Conservation (phyloP, 805 yeast species). For the Candida nemodendra region DNA sequence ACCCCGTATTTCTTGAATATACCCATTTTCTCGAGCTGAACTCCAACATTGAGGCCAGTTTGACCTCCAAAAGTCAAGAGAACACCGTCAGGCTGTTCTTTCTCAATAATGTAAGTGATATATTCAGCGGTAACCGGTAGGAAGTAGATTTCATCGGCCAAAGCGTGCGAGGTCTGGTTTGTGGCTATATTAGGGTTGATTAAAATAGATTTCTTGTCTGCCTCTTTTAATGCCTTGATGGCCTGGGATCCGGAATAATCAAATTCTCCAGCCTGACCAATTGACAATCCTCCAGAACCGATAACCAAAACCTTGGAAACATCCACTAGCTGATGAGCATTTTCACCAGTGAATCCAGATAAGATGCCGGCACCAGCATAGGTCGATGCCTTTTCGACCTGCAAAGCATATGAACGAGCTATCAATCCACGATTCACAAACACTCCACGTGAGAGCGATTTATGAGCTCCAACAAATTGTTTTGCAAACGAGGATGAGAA, state of each 20-base stretch:
- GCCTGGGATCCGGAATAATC: constrained; percentile 98
- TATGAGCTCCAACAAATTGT: constrained; percentile 10
- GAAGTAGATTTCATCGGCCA: constrained; percentile 94
- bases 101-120: constrained; percentile 90
- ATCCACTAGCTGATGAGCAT: constrained; percentile 69
- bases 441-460: constrained; percentile 2
- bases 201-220: constrained; percentile 78
- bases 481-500: constrained; percentile 13
- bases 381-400: constrained; percentile 30
- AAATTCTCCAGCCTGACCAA: constrained; percentile 98
- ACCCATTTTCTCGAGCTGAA: constrained; percentile 91
- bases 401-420: constrained; percentile 24
- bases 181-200: constrained; percentile 97
- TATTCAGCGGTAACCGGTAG: constrained; percentile 97
- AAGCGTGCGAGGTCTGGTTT: constrained; percentile 90
- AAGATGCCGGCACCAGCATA: constrained; percentile 67
- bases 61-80: constrained; percentile 98
- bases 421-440: not conserved
- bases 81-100: constrained; percentile 96
- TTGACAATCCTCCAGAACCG: constrained; percentile 96
- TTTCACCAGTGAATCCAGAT: constrained; percentile 55
- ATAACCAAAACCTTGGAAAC: constrained; percentile 85
- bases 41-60: constrained; percentile 95
- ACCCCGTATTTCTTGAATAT: constrained; percentile 86
- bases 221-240: constrained; percentile 90